These are phyloP conservation scores for Sclerotinia spermophila DNA, from an alignment of 2,329 filamentous ascomycete genomes.

Conservation along the genomic window DNA sequence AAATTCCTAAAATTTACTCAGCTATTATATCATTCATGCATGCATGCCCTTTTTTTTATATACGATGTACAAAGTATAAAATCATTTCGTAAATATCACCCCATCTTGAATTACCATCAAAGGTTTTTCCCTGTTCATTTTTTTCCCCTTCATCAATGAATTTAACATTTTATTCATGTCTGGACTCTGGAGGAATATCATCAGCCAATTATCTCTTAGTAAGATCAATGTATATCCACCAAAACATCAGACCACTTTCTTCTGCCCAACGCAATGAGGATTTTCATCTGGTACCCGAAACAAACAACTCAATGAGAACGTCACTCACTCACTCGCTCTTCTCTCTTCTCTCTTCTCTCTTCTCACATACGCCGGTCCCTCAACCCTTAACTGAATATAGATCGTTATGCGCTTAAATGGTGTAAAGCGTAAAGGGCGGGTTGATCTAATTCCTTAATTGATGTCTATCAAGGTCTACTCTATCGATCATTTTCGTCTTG, in stretches of 20 bases:
- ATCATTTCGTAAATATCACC: constrained; percentile 1
- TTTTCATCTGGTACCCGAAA: not conserved
- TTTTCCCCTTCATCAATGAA: not conserved
- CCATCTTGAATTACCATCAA: not conserved
- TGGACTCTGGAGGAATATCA: not conserved
- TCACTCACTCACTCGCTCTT: too few relatives aligned
- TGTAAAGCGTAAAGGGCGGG: not conserved
- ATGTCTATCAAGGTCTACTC: not conserved
- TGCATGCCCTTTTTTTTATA: not conserved
- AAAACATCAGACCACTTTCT: constrained; percentile 21
- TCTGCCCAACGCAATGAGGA: constrained; percentile 15
- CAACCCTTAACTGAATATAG: not conserved
- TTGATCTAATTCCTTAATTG: not conserved
- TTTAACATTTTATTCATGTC: not conserved
- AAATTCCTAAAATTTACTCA: not conserved
- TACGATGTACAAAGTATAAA: too few relatives aligned
- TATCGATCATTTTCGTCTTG: constrained; percentile 16
- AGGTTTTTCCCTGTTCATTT: constrained; percentile 8
- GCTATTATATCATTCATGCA: not conserved
- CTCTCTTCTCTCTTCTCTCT: too few relatives aligned
- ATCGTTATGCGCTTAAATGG: not conserved
- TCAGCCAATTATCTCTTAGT: not conserved
- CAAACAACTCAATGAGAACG: not conserved
- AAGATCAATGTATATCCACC: not conserved
- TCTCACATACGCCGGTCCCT: not conserved